Base-by-base conservation (phyloP, 2,329 filamentous ascomycete species). In the Fusarium vanettenii region DNA sequence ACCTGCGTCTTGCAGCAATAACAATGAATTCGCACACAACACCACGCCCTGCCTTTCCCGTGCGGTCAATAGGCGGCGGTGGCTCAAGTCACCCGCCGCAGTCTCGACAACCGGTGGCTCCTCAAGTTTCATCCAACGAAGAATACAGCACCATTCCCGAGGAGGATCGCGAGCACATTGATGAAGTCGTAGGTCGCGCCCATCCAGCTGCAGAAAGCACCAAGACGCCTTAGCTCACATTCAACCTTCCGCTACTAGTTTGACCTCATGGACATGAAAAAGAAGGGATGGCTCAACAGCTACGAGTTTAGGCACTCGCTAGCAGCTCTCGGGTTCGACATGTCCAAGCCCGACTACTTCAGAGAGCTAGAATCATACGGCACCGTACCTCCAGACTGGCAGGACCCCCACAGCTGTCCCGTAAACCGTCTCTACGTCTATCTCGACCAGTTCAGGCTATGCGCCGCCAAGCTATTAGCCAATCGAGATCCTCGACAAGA, bases 241-340 rank as follows among this genome's bases (percentile, higher is more conserved):
- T 33, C 27, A 33, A 10, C 20, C 20, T 33, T 2, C 37, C 61
- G 37, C 41, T 69, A 9, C 29, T 75, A 97, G 93, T 98, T 98
- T 84, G 92, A 92, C 72, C 92, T 98, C 75, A 98, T 99, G 88
- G 97, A 98, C 83, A 93, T 98, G 80, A 96, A 98, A 88, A 96
- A 97, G 83, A 95, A 98, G 86, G 90, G 92, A 56, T 92, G 94
- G 84, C 94, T 99, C 81, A 96, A 98, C 86, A 98, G 98, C 87
- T 97, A 98, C 86, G 97, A 99, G 85, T 94, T 98, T 82, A 96
- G 97, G 84, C 97, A 98, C 85, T 95, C 96, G 70, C 92, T 98
- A 79, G 97, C 97, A 82, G 97, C 97, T 5, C 91, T 99, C 1
- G 97, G 97, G 74, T 98, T 98, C 86, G 95, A 97, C 79, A 88